Base-by-base conservation (phyloP, 2,329 filamentous ascomycete genomes). In the Remersonia thermophila region DNA sequence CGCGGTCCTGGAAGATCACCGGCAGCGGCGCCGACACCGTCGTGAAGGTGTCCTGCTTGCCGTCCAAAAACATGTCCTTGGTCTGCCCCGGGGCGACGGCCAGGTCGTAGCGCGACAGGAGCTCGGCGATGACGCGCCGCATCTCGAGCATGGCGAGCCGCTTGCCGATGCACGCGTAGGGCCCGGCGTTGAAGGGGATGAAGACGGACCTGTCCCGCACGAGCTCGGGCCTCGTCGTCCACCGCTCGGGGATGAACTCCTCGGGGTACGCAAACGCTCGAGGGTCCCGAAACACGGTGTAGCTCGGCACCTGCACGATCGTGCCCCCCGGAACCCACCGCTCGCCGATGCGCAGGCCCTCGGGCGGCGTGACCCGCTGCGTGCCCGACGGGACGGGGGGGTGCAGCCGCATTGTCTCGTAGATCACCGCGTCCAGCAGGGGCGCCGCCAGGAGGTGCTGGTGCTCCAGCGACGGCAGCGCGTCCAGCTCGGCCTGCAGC, bases 291-390 rank as follows among this genome's bases (percentile, higher is more conserved):
- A 42, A 46, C 9, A 50, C 38, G 1, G 47, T 43, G 32, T 48
- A 48, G 3, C 41, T 43, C 4, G 48, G 48, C 2, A 47, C 45
- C 29, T 44, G 39, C 1, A 47, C 45, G 7, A 44, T 43, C 1
- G 36, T 41, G 16, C 46, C 31, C 1, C 50, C 50, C 1, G 49
- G 49, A 7, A 52, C 45, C 13, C 36, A 49, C 1, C 14, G 16
- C 0, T 41, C 41, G 4, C 42, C 49, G 8, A 58, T 43, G 4
- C 36, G 36, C n/a, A 51, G 13, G 2, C 56, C 56, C 39, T 55
- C 50, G 0, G 49, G 46, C 1, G 55, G 56, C 3, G 56, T 57
- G 8, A 42, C 36, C 9, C 49, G 44, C 35, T 39, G 40, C 6
- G 35, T 40, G 35, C 40, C 40, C 18, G 37, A 40, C 3, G 37